A percentile compares a stretch with the other conserved stretches of the same genome.
phyloP scores from a whole-genome alignment of 1,139 yeast genomes.

The Zygosaccharomyces sapae region DNA sequence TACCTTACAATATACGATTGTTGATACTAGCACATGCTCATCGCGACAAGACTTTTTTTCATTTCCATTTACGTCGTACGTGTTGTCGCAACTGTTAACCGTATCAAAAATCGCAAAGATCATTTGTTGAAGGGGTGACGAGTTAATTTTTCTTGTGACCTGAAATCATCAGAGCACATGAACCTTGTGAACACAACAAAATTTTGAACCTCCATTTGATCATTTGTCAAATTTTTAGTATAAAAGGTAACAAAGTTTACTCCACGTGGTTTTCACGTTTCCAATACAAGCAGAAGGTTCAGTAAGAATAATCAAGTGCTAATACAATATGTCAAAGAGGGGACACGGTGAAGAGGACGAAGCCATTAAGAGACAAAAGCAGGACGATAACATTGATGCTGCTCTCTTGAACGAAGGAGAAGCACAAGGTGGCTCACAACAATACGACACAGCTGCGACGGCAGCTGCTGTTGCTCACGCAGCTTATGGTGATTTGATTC shows the following conservation, averaged over 20 bases:
- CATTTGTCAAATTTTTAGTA: background rate
- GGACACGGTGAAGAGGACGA: conserved; percentile 10
- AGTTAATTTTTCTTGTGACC: too few relatives aligned
- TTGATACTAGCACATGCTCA: background rate
- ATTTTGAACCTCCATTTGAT: background rate
- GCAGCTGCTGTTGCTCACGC: conserved; percentile 16
- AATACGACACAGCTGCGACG: conserved; percentile 13
- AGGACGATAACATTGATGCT: conserved; percentile 18
- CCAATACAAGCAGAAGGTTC: background rate
- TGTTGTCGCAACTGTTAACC: background rate
- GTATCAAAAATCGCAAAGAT: background rate
- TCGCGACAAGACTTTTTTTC: background rate
- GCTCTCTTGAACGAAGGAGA: conserved; percentile 14
- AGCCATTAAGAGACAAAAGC: conserved; percentile 14
- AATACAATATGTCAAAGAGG: conserved; percentile 12
- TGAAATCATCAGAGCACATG: background rate
- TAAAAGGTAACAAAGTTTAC: conserved; percentile 1
- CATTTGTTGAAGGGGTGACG: background rate
- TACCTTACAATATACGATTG: too few relatives aligned
- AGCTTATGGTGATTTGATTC: conserved; percentile 15
- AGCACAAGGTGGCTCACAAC: conserved; percentile 5
- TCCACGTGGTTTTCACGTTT: conserved; percentile 21
- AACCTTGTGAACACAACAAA: background rate
- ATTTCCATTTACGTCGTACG: background rate
- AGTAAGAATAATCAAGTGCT: background rate